phyloP scores from a whole-genome alignment of 768 basidiomycete species.

The Termitomyces heimii region DNA sequence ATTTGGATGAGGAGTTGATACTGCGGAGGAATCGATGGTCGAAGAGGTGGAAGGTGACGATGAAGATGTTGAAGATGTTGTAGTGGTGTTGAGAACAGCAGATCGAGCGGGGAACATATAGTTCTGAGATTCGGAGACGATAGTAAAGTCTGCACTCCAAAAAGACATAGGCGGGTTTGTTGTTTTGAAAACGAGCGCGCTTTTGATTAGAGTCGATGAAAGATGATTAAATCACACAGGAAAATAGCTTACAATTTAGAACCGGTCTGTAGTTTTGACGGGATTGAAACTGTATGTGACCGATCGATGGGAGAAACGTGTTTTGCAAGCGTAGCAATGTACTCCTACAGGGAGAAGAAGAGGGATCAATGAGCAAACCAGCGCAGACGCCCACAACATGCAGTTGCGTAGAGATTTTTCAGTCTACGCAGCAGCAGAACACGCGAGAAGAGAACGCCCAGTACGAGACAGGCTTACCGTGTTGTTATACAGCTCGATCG shows the following conservation, averaged over 20 bases:
- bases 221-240: background rate
- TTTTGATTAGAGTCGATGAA: conserved; percentile 7
- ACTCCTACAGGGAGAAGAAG: conserved; percentile 28
- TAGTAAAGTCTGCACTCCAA: conserved; percentile 49
- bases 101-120: conserved; percentile 16
- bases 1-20: conserved; percentile 2
- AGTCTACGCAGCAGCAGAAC: background rate
- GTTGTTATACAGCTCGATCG: conserved; percentile 39
- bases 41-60: conserved; percentile 3
- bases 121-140: conserved; percentile 18
- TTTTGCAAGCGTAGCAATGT: conserved; percentile 36
- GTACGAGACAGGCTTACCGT: conserved; percentile 25
- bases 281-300: conserved; percentile 25
- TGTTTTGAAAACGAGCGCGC: conserved; percentile 29
- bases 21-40: background rate
- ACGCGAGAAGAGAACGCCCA: background rate
- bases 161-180: conserved; percentile 23
- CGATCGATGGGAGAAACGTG: conserved; percentile 30
- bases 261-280: conserved; percentile 21
- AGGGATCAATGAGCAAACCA: background rate
- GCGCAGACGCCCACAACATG: background rate
- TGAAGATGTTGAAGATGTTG: background rate
- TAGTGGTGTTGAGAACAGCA: conserved; percentile 8
- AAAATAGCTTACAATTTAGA: conserved; percentile 23
- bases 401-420: background rate